These are phyloP conservation scores for Purpureocillium lavendulum DNA, from an alignment of 2,329 filamentous ascomycete species.

Conservation along the genomic window DNA sequence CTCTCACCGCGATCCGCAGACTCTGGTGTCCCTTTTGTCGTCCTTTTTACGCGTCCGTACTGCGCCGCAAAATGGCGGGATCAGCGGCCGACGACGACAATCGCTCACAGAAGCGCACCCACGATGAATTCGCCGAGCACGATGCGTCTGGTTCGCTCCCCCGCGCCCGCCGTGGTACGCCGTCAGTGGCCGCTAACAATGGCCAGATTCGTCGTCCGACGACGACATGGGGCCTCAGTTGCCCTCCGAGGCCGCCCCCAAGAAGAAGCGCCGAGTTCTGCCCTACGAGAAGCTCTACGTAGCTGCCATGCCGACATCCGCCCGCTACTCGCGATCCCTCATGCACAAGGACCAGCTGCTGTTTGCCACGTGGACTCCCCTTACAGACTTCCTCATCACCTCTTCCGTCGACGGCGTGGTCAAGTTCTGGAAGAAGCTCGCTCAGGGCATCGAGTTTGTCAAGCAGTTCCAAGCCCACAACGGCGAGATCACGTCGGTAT, in stretches of 20 bases:
- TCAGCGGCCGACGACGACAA: conserved; percentile 21
- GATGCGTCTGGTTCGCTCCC: conserved; percentile 34
- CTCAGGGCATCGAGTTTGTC: conserved; percentile 87
- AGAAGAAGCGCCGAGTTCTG: conserved; percentile 85
- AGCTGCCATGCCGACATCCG: conserved; percentile 72
- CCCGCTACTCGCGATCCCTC: conserved; percentile 85
- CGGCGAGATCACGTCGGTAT: conserved; percentile 76
- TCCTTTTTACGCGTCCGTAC: no score
- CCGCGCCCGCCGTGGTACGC: no score
- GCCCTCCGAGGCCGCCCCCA: conserved; percentile 68
- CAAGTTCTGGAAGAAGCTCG: conserved; percentile 98
- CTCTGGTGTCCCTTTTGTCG: no score
- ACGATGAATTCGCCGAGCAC: conserved; percentile 43
- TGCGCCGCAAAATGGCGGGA: conserved; percentile 9
- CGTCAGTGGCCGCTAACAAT: conserved; percentile 5
- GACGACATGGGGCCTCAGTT: conserved; percentile 93
- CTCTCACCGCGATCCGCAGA: no score
- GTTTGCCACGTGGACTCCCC: conserved; percentile 79
- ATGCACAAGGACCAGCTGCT: conserved; percentile 97
- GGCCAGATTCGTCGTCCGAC: conserved; percentile 62
- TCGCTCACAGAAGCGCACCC: conserved; percentile 38
- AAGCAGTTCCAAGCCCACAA: conserved; percentile 93
- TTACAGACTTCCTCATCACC: conserved; percentile 92
- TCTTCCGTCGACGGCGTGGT: conserved; percentile 91
- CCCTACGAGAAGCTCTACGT: conserved; percentile 95